Evolutionary conservation across 2,329 filamentous ascomycete species (phyloP).

Genomic region (Cercospora sp.): DNA sequence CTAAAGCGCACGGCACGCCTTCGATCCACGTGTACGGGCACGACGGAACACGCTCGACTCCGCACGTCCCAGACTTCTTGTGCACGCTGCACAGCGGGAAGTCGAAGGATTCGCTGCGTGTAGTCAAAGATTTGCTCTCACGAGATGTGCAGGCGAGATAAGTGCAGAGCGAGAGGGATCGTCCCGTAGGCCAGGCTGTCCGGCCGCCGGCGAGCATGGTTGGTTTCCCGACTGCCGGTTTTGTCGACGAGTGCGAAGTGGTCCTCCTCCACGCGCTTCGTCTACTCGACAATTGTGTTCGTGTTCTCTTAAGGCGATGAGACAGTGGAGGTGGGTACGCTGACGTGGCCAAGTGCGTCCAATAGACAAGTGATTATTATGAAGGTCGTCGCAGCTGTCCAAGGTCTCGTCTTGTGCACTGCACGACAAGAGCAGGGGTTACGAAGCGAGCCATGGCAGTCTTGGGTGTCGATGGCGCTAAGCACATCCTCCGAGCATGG

Average conservation of each 20-base stretch:
- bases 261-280: background rate
- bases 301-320: background rate
- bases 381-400: background rate
- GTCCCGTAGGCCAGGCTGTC: background rate
- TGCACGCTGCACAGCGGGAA: constrained; percentile 1
- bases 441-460: constrained; percentile 16
- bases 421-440: constrained; percentile 11
- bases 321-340: background rate
- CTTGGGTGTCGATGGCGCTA: constrained; percentile 15
- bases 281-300: background rate
- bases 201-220: background rate
- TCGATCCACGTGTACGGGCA: constrained; percentile 13
- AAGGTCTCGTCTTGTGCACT: constrained; percentile 12
- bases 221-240: background rate
- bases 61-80: constrained; percentile 7
- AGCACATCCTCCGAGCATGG: constrained; percentile 7
- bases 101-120: background rate
- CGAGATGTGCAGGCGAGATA: background rate
- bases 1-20: constrained; percentile 5
- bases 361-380: background rate
- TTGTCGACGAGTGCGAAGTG: background rate
- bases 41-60: constrained; percentile 9
- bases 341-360: constrained; percentile 8
- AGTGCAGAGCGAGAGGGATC: background rate
- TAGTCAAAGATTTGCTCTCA: background rate